These are phyloP conservation scores for Phytopythium ostracodes DNA, from an alignment of 352 stramenopile genomes.

Conservation along the genomic window DNA sequence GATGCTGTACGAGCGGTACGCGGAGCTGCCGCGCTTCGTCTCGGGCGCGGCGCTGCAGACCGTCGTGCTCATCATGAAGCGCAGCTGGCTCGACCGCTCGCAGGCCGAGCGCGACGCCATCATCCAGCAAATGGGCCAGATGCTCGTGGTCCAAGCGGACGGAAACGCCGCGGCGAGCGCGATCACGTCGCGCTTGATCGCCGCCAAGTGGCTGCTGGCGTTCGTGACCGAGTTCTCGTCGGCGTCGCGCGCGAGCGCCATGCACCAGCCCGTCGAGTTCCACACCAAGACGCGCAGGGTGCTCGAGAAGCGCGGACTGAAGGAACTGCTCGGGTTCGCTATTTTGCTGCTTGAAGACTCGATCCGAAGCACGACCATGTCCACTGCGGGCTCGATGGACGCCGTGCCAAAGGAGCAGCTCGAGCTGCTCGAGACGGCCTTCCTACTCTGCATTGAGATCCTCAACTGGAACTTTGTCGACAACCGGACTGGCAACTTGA, in stretches of 20 bases:
- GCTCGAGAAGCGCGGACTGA: conserved; percentile 58
- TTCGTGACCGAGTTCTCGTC: conserved; percentile 86
- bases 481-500: conserved; percentile 49
- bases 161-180: not conserved
- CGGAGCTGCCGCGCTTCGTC: conserved; percentile 51
- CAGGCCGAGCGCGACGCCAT: conserved; percentile 45
- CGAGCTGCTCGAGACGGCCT: conserved; percentile 71
- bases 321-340: conserved; percentile 54
- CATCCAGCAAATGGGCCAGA: conserved; percentile 67
- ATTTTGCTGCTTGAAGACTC: conserved; percentile 68
- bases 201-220: conserved; percentile 77
- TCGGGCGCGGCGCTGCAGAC: conserved; percentile 60
- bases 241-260: conserved; percentile 69
- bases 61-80: conserved; percentile 75
- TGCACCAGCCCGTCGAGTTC: conserved; percentile 81
- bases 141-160: conserved; percentile 29
- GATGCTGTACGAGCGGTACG: conserved; percentile 61
- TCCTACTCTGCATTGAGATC: conserved; percentile 71
- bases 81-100: conserved; percentile 72
- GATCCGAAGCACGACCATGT: conserved; percentile 58
- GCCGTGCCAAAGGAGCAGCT: conserved; percentile 54
- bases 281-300: conserved; percentile 66
- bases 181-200: conserved; percentile 50
- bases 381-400: conserved; percentile 28
- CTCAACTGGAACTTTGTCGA: conserved; percentile 79